Evolutionary conservation across 192 early-diverging fungal genomes (phyloP).

Genomic region (Jimgerdemannia lactiflua): DNA sequence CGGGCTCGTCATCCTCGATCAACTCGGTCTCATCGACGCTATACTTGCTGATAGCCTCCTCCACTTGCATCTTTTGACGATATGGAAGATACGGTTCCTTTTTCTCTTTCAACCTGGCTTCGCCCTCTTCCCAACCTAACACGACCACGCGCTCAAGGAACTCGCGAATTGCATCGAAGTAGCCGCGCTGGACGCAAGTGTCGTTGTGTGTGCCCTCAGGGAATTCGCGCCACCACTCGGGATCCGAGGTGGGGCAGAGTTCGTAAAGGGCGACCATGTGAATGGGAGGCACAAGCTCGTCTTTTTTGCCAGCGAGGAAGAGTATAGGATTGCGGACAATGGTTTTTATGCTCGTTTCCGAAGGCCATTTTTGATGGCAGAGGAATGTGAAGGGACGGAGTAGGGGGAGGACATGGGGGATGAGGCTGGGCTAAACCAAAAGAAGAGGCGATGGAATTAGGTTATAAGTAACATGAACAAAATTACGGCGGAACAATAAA

Average conservation of each 20-base stretch:
- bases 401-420: conserved; percentile 81
- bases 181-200: conserved; percentile 80
- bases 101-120: not conserved
- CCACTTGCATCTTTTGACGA: not conserved
- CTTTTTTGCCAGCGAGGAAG: conserved; percentile 76
- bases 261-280: conserved; percentile 85
- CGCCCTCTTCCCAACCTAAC: not conserved
- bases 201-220: conserved; percentile 89
- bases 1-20: not conserved
- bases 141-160: not conserved
- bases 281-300: conserved; percentile 84
- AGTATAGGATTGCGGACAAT: conserved; percentile 71
- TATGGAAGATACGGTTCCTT: not conserved
- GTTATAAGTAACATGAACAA: too few species aligned
- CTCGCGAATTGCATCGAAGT: conserved; percentile 69
- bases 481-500: too few species aligned
- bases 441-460: not conserved
- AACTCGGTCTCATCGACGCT: not conserved
- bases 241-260: conserved; percentile 45
- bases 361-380: conserved; percentile 89
- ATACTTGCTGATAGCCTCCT: not conserved
- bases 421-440: conserved; percentile 67
- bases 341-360: conserved; percentile 64
- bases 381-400: conserved; percentile 73
- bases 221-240: conserved; percentile 61